phyloP scores from a whole-genome alignment of 441 rosid species.

The Erodium trifolium region DNA sequence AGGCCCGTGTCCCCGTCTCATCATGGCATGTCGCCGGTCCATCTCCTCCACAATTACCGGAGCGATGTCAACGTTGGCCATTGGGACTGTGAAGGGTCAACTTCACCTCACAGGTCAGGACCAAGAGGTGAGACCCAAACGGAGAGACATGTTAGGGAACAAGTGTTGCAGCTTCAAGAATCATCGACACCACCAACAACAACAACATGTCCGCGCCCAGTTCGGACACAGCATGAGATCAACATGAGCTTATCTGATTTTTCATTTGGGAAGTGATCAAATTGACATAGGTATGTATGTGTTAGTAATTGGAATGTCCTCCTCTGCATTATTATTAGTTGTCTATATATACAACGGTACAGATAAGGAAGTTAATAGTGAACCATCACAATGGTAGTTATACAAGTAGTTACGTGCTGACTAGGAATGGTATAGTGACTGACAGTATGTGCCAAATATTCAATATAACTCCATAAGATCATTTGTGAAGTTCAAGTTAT shows the following conservation, averaged over 20 bases:
- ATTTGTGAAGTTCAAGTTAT: too few species aligned
- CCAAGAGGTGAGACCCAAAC: slow-evolving; percentile 3
- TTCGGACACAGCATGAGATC: slow-evolving; percentile 35
- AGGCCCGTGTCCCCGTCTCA: slow-evolving; percentile 55
- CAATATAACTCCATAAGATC: too few species aligned
- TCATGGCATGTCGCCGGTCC: slow-evolving; percentile 23
- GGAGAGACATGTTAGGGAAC: slow-evolving; percentile 13
- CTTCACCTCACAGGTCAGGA: slow-evolving; percentile 18
- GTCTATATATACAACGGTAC: too few species aligned
- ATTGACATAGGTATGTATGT: too few species aligned
- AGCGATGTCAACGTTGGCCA: slow-evolving; percentile 24
- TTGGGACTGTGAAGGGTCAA: slow-evolving; percentile 40
- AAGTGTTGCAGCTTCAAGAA: slow-evolving; percentile 12
- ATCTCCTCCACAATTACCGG: slow-evolving; percentile 47
- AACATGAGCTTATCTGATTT: slow-evolving; percentile 31
- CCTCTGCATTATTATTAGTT: too few species aligned
- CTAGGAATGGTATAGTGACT: too few species aligned
- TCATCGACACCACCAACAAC: slow-evolving; percentile 12
- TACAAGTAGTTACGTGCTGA: too few species aligned
- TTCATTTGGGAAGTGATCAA: slow-evolving; percentile 32
- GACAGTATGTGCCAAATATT: too few species aligned
- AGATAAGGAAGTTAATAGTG: too few species aligned
- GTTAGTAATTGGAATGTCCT: too few species aligned
- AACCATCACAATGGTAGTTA: too few species aligned
- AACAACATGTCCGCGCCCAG: slow-evolving; percentile 23